Conservation (phyloP, 495 filamentous ascomycete species). For the Peziza echinospora region DNA sequence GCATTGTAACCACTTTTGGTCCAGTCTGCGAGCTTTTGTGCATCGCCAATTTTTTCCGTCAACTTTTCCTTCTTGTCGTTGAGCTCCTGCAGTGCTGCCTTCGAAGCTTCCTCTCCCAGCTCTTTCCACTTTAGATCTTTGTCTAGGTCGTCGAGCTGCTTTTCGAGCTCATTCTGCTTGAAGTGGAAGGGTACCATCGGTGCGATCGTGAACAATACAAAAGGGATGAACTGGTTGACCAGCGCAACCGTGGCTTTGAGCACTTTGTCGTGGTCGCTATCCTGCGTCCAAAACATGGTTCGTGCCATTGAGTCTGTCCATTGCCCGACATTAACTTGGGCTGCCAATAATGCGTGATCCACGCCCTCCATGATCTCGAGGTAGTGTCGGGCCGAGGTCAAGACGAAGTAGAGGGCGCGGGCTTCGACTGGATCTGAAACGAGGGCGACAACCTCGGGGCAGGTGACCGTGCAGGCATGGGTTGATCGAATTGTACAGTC, state of each 20-base stretch:
- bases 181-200: neutral
- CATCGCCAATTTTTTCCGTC: neutral
- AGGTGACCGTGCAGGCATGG: neutral
- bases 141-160: neutral
- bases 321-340: neutral
- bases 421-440: constrained; percentile 7
- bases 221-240: neutral
- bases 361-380: constrained; percentile 9
- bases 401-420: constrained; percentile 8
- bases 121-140: too few relatives aligned
- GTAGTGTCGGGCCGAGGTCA: constrained; percentile 14
- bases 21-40: neutral
- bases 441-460: constrained; percentile 1
- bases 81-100: neutral
- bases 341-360: constrained; percentile 6
- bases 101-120: neutral
- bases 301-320: neutral
- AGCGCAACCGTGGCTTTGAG: neutral
- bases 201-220: neutral
- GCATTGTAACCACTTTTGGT: neutral
- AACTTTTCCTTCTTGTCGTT: neutral
- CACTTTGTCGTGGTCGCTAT: neutral
- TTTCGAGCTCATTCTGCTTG: neutral
- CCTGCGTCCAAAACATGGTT: neutral
- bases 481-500: neutral